Base-by-base conservation (phyloP, 2,329 filamentous ascomycete genomes). In the Pyrenophora seminiperda region DNA sequence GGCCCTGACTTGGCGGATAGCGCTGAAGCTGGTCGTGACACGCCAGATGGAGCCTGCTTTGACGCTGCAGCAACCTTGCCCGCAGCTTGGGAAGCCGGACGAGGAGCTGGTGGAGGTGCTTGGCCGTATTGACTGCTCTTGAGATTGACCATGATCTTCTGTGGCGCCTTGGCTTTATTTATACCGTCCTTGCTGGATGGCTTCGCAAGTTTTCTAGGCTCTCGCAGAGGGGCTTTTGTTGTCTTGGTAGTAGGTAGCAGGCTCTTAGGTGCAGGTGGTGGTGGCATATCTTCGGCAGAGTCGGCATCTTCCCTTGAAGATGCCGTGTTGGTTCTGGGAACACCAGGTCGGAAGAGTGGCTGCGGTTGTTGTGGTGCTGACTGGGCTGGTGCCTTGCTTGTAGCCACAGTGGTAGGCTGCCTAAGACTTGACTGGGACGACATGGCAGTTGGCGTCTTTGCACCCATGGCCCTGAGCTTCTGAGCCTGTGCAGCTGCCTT, bases 121-220 rank as follows among this genome's bases (percentile, higher is more conserved):
- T 65, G 67, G 19, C 67, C 67, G 42, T 70, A 70, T 34, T 65
- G 61, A 37, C 65, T 70, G 71, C 88, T 52, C 90, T 86, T 49
- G 83, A 83, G 62, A 88, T 91, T 49, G 88, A 83, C 69, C 55
- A 67, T 68, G 27, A 72, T 71, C 3, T 88, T 90, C 6, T 86
- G 88, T 1, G 66, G 88, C 17, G 86, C 84, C 67, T 86, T 90
- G 0, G 79, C 67, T 67, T 88, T 89, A 9, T 73, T 58, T 3
- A 78, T 59, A 1, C 77, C 64, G 32, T 88, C 85, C 65, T 87
- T 88, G 7, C 78, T 79, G 2, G 86, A 85, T 18, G 65, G 59
- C 61, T 83, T 88, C 3, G 82, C 65, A 0, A 85, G 85, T 44
- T 86, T 79, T 45, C 66, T 67, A 7, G 71, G 69, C 42, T 72